These are phyloP conservation scores for Tanacetum coccineum DNA, from an alignment of 129 eudicot genomes.

Conservation along the genomic window DNA sequence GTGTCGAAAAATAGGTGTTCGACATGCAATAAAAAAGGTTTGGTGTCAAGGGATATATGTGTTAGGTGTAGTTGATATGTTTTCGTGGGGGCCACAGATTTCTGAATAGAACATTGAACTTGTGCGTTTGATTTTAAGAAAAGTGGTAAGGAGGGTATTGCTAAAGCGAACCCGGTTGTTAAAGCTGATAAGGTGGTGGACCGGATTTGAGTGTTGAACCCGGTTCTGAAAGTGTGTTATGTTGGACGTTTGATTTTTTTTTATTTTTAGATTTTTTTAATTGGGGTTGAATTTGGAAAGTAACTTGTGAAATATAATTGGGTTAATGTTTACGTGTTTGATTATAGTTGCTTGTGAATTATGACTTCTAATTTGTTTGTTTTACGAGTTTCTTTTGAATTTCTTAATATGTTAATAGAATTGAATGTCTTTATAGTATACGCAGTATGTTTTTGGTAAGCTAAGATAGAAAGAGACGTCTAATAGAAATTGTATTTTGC, in stretches of 20 bases:
- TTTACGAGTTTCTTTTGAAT: too few species aligned
- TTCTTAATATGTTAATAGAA: too few species aligned
- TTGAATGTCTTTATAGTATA: too few species aligned
- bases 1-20: conserved; percentile 42
- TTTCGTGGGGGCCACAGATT: conserved; percentile 78
- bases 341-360: neutral
- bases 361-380: too few species aligned
- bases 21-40: conserved; percentile 67
- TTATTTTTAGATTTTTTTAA: conserved; percentile 14
- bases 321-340: conserved; percentile 20
- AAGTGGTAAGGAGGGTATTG: conserved; percentile 47
- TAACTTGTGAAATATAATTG: conserved; percentile 16
- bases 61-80: conserved; percentile 64
- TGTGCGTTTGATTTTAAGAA: conserved; percentile 59
- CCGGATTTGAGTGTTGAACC: conserved; percentile 37
- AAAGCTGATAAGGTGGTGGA: conserved; percentile 60
- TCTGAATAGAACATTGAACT: conserved; percentile 59
- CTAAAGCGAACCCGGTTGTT: conserved; percentile 64
- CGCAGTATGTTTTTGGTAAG: too few species aligned
- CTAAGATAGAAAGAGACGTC: too few species aligned
- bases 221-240: conserved; percentile 20
- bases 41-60: conserved; percentile 58
- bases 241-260: conserved; percentile 23
- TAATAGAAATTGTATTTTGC: too few species aligned
- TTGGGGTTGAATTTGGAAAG: conserved; percentile 12